Evolutionary conservation across 768 basidiomycete species (phyloP), one percentile per base, ranked within the genome.

Genomic region (Lanmaoa rubissima): DNA sequence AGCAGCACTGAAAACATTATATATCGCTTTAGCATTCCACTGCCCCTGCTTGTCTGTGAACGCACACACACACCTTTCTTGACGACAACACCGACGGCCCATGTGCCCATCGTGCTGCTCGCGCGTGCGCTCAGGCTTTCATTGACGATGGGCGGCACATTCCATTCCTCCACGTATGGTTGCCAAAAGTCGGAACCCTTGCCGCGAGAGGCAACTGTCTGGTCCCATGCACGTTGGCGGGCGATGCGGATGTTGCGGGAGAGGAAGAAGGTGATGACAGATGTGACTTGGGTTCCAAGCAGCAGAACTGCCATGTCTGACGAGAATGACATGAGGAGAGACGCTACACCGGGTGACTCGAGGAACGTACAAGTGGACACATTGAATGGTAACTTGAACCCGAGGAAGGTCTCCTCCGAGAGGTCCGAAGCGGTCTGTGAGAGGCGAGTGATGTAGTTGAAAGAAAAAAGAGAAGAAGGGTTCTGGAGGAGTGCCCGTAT

Each of bases 151-250:
- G 83, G 86, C 0, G 89, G 88, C 2, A 73, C 66, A 26, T 85
- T 79, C 88, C 88, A 90, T 69, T 93, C 92, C 66, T 94, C 88
- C 0, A 89, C 83, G 58, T 92, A 92, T 0, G 85, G 83, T 56
- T 80, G 77, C 92, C 92, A 98, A 74, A 95, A 96, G 10, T 89
- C 85, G 0, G 79, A 74, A 0, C 86, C 85, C 63, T 96, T 96
- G 13, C 87, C 87, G 2, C 94, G 83, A 5, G 92, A 95, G 7
- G 79, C 74, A 31, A 96, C 84, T 0, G 93, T 95, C 67, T 94
- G 87, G 19, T 82, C 86, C 82, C 86, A 92, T 12, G 83, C 92
- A 12, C 88, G 81, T 51, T 83, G 82, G 2, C 88, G 82, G 0
- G 93, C 90, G 43, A 94, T 81, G 26, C 84, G 82, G 46, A 96